phyloP scores from a whole-genome alignment of 805 yeast species.

The Blastobotrys peoriensis region DNA sequence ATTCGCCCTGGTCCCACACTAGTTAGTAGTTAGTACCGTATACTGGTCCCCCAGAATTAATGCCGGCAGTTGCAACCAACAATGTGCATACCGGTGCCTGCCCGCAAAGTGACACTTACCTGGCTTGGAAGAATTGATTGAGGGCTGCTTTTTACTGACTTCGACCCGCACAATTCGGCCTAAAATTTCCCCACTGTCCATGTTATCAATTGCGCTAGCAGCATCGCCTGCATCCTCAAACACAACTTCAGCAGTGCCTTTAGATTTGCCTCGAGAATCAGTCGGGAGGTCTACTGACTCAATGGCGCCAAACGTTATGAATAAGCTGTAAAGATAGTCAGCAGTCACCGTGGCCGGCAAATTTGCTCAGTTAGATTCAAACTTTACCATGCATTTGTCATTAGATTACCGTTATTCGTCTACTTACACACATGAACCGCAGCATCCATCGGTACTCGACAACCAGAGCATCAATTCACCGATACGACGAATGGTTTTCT shows the following conservation, averaged over 20 bases:
- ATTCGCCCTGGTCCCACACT: constrained; percentile 15
- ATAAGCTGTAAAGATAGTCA: constrained; percentile 21
- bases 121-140: constrained; percentile 12
- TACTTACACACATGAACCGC: constrained; percentile 6
- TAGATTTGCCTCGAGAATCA: constrained; percentile 11
- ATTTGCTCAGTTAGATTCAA: constrained; percentile 10
- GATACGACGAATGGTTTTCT: too few relatives aligned
- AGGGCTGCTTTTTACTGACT: constrained; percentile 15
- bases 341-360: constrained; percentile 15
- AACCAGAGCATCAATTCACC: neutral
- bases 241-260: constrained; percentile 25
- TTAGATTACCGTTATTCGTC: neutral
- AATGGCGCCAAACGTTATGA: constrained; percentile 30
- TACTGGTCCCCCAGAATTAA: too few relatives aligned
- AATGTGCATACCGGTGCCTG: too few relatives aligned
- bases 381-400: neutral
- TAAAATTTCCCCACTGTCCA: constrained; percentile 24
- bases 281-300: constrained; percentile 18
- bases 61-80: too few relatives aligned
- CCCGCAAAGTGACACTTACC: too few relatives aligned
- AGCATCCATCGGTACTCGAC: neutral
- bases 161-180: constrained; percentile 24
- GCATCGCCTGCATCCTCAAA: constrained; percentile 29
- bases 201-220: constrained; percentile 30
- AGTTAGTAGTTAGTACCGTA: too few relatives aligned